Percentiles rank a stretch among this genome's conserved stretches.
These are phyloP conservation scores for Solanum chiquidenum DNA, from an alignment of 257 asterid species.

Conservation along the genomic window DNA sequence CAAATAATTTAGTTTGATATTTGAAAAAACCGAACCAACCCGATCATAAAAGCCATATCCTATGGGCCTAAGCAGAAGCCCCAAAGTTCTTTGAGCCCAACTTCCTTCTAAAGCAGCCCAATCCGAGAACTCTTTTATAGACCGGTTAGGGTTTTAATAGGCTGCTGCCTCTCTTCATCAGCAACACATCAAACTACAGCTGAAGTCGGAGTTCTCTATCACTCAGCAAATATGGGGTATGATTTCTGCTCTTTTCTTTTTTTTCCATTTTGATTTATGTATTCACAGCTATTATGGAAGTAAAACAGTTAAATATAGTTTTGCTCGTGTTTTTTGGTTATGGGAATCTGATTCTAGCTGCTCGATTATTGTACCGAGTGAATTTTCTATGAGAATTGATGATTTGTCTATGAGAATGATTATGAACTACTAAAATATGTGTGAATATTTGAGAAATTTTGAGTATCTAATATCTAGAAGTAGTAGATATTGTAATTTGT, in stretches of 20 bases:
- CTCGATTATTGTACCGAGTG: background rate
- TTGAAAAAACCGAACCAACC: too few relatives aligned
- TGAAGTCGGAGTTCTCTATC: conserved; percentile 1
- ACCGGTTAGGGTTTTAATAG: conserved; percentile 12
- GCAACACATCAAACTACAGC: conserved; percentile 5
- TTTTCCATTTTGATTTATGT: background rate
- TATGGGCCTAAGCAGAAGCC: background rate
- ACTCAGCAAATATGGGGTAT: conserved; percentile 52
- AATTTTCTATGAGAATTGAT: background rate
- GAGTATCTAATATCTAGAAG: background rate
- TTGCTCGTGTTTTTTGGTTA: background rate
- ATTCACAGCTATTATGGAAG: background rate
- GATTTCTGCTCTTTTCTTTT: background rate
- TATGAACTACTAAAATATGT: background rate
- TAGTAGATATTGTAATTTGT: background rate
- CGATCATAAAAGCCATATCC: background rate
- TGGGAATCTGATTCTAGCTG: background rate
- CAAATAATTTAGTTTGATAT: too few relatives aligned
- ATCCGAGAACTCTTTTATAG: background rate
- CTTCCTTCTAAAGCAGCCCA: background rate
- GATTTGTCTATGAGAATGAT: too few relatives aligned
- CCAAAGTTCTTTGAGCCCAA: background rate
- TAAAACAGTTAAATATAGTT: background rate
- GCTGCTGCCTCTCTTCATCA: background rate
- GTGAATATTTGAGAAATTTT: background rate